phyloP scores from a whole-genome alignment of 179 eudicot species.

The Corrigiola litoralis region DNA sequence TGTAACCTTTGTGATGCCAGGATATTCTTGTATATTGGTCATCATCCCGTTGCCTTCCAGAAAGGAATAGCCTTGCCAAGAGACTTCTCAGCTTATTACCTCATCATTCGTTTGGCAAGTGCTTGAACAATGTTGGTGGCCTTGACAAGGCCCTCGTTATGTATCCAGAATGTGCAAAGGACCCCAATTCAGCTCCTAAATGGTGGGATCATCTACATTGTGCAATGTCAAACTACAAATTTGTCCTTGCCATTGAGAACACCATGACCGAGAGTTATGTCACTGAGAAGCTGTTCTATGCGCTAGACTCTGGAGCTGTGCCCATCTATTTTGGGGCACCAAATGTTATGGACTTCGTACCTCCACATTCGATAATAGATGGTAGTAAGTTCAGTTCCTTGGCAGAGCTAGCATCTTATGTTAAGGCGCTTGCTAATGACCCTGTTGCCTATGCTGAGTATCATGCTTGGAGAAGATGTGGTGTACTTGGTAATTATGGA shows the following conservation, averaged over 20 bases:
- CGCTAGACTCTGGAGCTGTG: constrained; percentile 81
- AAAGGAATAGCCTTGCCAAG: constrained; percentile 67
- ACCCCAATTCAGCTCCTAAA: constrained; percentile 44
- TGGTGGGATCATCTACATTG: constrained; percentile 99
- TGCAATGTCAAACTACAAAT: constrained; percentile 95
- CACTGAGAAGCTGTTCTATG: constrained; percentile 90
- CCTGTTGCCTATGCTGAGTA: constrained; percentile 86
- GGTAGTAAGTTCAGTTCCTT: constrained; percentile 68
- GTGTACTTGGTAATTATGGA: constrained; percentile 69
- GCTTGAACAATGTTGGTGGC: constrained; percentile 96
- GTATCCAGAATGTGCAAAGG: constrained; percentile 79
- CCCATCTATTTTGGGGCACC: constrained; percentile 98
- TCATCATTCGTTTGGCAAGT: constrained; percentile 91
- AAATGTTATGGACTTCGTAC: constrained; percentile 89
- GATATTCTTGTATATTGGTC: constrained; percentile 94
- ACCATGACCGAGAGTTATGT: constrained; percentile 89
- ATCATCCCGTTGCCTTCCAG: constrained; percentile 83
- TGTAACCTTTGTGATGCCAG: constrained; percentile 29
- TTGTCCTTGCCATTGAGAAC: constrained; percentile 93
- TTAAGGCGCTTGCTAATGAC: constrained; percentile 71
- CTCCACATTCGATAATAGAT: constrained; percentile 88
- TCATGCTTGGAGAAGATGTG: constrained; percentile 99
- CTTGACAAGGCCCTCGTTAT: constrained; percentile 67
- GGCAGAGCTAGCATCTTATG: constrained; percentile 66
- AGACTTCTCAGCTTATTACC: constrained; percentile 62